phyloP scores from a whole-genome alignment of 257 asterid species.

The Fraxinus anomala region DNA sequence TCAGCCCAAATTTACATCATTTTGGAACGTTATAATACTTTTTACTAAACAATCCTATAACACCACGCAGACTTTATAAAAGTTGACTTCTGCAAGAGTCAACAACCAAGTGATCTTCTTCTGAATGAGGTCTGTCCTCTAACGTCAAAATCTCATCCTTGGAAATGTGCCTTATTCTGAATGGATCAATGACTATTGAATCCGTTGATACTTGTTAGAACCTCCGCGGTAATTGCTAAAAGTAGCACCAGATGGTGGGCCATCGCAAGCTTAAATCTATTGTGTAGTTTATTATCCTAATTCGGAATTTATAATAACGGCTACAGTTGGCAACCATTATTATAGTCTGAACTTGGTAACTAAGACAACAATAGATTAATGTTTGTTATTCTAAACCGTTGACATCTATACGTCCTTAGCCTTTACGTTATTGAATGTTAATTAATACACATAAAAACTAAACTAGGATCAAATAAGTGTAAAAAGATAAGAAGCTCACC shows the following conservation, averaged over 20 bases:
- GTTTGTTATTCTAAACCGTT: constrained; percentile 18
- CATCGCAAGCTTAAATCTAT: not conserved
- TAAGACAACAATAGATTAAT: not conserved
- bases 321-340: constrained; percentile 3
- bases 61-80: not conserved
- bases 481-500: constrained; percentile 34
- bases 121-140: constrained; percentile 3
- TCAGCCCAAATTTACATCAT: not conserved
- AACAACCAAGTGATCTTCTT: constrained; percentile 6
- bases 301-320: not conserved
- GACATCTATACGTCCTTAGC: not conserved
- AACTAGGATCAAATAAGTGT: constrained; percentile 8
- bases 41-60: not conserved
- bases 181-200: constrained; percentile 1
- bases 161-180: not conserved
- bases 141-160: constrained; percentile 15
- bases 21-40: not conserved
- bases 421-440: not conserved
- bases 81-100: constrained; percentile 3
- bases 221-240: not conserved
- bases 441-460: constrained; percentile 8
- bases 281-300: not conserved
- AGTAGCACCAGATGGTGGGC: not conserved
- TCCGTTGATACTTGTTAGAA: not conserved
- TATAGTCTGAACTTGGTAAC: not conserved